phyloP scores from a whole-genome alignment of 2,329 filamentous ascomycete genomes.

The Chrysoporthe puriensis region DNA sequence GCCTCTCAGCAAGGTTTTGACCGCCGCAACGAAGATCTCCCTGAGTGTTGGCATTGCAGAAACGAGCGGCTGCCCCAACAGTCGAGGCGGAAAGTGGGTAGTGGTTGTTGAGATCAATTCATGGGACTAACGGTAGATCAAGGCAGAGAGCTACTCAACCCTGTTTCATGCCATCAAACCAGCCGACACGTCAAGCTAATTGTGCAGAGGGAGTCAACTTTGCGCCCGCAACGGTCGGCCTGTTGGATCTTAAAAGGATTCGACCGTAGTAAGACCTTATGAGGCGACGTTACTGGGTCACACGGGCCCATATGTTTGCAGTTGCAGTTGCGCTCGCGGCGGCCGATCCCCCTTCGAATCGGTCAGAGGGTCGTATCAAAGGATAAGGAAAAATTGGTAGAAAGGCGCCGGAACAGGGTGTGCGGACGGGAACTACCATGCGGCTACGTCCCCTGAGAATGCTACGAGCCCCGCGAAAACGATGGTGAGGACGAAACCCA shows the following conservation, averaged over 20 bases:
- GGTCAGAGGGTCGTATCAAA: constrained; percentile 2
- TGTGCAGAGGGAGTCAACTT: not conserved
- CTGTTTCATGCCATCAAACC: not conserved
- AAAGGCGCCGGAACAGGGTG: not conserved
- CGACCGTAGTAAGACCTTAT: not conserved
- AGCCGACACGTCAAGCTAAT: not conserved
- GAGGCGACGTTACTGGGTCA: constrained; percentile 3
- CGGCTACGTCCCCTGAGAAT: constrained; percentile 5
- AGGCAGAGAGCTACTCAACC: not conserved
- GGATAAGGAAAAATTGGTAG: not conserved
- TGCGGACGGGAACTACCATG: not conserved
- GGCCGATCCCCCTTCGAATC: not conserved
- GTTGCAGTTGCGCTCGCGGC: constrained; percentile 43
- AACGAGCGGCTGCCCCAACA: constrained; percentile 55
- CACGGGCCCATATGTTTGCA: constrained; percentile 35
- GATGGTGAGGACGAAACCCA: not conserved
- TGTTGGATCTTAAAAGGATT: not conserved
- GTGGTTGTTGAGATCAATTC: not conserved
- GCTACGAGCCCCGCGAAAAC: not conserved
- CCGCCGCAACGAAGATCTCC: constrained; percentile 56
- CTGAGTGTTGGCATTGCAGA: constrained; percentile 61
- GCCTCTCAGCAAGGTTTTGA: constrained; percentile 62
- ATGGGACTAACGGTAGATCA: not conserved
- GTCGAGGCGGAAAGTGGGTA: constrained; percentile 8
- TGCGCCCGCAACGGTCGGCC: not conserved